Base-by-base conservation (phyloP, 176 grass and related monocot genomes). In the Bothriochloa decipiens region DNA sequence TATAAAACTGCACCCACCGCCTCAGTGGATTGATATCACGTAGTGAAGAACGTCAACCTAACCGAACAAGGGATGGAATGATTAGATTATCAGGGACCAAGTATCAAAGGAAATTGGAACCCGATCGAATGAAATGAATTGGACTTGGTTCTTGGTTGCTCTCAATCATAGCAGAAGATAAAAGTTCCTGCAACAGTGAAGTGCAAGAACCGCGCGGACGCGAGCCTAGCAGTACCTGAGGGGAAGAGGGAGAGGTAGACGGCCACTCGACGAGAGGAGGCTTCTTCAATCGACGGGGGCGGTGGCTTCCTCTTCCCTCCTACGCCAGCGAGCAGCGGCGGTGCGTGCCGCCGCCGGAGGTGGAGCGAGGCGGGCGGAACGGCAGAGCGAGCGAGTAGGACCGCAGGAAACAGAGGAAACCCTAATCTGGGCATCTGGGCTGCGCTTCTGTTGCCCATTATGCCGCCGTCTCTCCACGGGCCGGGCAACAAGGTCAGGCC, bases 341-440 rank as follows among this genome's bases (percentile, higher is more conserved):
- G 46, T 68, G 65, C 22, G 70, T 45, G n/a, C 41, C 42, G 45
- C 45, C 15, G 8, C 25, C 72, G 69, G 13, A 10, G 72, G 6
- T 27, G 10, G 11, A 47, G 72, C 45, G 72, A 65, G 18, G 57
- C 55, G 22, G 22, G 46, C 46, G 46, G 46, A 49, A 60, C 57
- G 57, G 13, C 41, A 11, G 37, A 15, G 40, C n/a, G 40, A 45
- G 68, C 69, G 40, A 13, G 69, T 2, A 3, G 3, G 8, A 25
- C 58, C 3, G 5, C 39, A 2, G 25, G n/a, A 13, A 25, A 3
- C 2, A 5, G 37, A 22, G 42, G 13, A 75, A 52, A 75, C 46
- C 46, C 72, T 75, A 75, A 12, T 9, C 32, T 74, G 72, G 45
- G 72, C 72, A 52, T 73, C 6, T 74, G 26, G 70, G 70, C 6